Evolutionary conservation across 2,329 filamentous ascomycete genomes (phyloP), one percentile per base, ranked within the genome.

Genomic region (Nigrospora sphaerica): DNA sequence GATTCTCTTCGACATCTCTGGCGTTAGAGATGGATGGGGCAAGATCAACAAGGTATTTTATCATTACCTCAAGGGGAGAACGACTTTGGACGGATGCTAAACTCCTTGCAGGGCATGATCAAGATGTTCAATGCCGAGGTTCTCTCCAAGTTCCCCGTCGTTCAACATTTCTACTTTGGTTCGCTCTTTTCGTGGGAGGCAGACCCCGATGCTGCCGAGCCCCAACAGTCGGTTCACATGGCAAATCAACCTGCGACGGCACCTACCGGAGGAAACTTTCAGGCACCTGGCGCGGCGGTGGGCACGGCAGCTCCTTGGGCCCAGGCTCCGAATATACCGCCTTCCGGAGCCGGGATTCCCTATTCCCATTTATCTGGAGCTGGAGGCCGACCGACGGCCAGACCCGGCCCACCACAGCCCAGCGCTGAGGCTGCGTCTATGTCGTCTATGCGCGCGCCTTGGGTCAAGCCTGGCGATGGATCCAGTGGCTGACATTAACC

Each of bases 121-220:
- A 98, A 97, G 68, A 98, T 98, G 93, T 98, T 92, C 70, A 90
- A 95, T 55, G 93, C 88, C 16, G 93, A 98, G 70, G 93, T 98
- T 3, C 74, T 98, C 13, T 88, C 87, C 35, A 98, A 98, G 65
- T 96, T 96, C 61, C 93, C 93, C 3, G 93, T 98, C 3, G 89
- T 98, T n/a, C 93, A 98, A 67, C 93, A 98, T 66, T 97, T 93
- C 55, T 80, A 77, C 3, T 92, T 93, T 54, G 88, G 88, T 23
- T 85, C 83, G 6, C 69, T 93, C n/a, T 89, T 92, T 61, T 80
- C 77, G 34, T 92, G 86, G 85, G 81, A 88, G 2, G 67, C 64
- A 40, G 84, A 90, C 59, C 83, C 83, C 0, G 69, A 78, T 45
- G 82, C 84, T 1, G 54, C 65, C 1, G 54, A 63, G 1, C 74